Percentiles rank a stretch among this genome's conserved stretches.
These are phyloP conservation scores for Trichopus zeylanicus DNA, from an alignment of 116 monocot genomes.

Conservation along the genomic window DNA sequence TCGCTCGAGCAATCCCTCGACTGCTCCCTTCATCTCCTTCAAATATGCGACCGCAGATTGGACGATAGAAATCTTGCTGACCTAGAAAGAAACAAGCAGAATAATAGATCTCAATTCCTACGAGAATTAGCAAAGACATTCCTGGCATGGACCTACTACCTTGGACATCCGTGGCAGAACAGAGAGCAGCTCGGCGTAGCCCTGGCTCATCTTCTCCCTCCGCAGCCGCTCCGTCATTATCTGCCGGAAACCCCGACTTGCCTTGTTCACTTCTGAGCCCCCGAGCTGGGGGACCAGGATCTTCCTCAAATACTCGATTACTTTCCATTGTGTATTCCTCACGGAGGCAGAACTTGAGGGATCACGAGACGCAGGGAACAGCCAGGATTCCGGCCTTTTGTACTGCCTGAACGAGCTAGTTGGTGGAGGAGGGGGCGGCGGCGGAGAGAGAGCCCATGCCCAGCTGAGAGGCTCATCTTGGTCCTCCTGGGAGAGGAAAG, in stretches of 20 bases:
- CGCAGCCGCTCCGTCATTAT: slow-evolving; percentile 12
- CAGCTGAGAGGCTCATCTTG: too few species aligned
- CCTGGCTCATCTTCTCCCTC: slow-evolving; percentile 12
- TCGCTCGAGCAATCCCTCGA: slow-evolving; percentile 3
- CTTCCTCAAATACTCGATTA: background rate
- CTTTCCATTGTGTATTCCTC: background rate
- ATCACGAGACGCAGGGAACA: too few species aligned
- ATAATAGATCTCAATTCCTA: background rate
- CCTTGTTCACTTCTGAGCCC: background rate
- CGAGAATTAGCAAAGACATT: too few species aligned
- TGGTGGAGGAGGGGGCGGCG: too few species aligned
- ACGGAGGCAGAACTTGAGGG: too few species aligned
- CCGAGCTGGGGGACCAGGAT: background rate
- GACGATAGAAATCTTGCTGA: slow-evolving; percentile 23
- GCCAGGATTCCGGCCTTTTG: too few species aligned
- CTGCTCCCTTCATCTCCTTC: slow-evolving; percentile 12
- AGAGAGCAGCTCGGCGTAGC: slow-evolving; percentile 2
- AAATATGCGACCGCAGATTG: slow-evolving; percentile 11
- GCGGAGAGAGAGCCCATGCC: too few species aligned
- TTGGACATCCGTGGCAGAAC: background rate
- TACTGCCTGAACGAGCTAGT: too few species aligned
- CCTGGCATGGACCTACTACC: background rate
- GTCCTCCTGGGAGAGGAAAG: too few species aligned
- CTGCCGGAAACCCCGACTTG: background rate
- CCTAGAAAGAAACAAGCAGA: slow-evolving; percentile 3